A percentile compares a stretch with the other conserved stretches of the same genome.
These are phyloP conservation scores for Stagonosporopsis rhizophila DNA, from an alignment of 2,329 filamentous ascomycete genomes.

Conservation along the genomic window DNA sequence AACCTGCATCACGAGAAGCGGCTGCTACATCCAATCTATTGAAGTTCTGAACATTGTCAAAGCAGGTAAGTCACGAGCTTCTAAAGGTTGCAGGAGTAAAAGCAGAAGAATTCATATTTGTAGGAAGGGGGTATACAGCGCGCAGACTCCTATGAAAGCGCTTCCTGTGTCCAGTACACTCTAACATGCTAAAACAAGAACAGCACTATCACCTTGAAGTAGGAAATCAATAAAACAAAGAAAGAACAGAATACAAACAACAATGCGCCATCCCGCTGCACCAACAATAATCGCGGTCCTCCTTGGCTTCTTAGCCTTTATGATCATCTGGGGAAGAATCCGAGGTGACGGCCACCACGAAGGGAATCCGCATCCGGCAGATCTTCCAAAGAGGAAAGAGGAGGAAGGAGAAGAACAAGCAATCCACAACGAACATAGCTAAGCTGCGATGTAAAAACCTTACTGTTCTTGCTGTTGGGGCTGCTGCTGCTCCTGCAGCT, in stretches of 20 bases:
- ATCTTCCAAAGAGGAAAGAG: slow-evolving; percentile 35
- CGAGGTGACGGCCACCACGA: slow-evolving; percentile 43
- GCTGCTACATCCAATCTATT: too few relatives aligned
- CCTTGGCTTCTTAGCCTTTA: slow-evolving; percentile 38
- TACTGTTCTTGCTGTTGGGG: not conserved
- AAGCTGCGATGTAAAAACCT: not conserved
- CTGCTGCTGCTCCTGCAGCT: not conserved
- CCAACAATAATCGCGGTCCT: slow-evolving; percentile 43
- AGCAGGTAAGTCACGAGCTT: not conserved
- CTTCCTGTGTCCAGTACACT: not conserved
- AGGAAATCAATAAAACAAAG: not conserved
- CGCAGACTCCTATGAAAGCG: not conserved
- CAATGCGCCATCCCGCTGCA: slow-evolving; percentile 47
- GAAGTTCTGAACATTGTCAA: not conserved
- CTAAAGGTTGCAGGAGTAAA: not conserved
- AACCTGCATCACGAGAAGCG: not conserved
- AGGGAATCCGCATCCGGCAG: slow-evolving; percentile 46
- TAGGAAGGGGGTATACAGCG: not conserved
- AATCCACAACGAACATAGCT: not conserved
- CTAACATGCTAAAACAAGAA: not conserved
- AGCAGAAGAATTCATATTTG: not conserved
- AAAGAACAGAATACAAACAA: not conserved
- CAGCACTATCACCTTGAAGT: not conserved
- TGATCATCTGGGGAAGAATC: slow-evolving; percentile 36
- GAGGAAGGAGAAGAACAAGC: slow-evolving; percentile 5